Base-by-base conservation (phyloP, 139 green algal genomes). In the Chlorella sorokiniana region DNA sequence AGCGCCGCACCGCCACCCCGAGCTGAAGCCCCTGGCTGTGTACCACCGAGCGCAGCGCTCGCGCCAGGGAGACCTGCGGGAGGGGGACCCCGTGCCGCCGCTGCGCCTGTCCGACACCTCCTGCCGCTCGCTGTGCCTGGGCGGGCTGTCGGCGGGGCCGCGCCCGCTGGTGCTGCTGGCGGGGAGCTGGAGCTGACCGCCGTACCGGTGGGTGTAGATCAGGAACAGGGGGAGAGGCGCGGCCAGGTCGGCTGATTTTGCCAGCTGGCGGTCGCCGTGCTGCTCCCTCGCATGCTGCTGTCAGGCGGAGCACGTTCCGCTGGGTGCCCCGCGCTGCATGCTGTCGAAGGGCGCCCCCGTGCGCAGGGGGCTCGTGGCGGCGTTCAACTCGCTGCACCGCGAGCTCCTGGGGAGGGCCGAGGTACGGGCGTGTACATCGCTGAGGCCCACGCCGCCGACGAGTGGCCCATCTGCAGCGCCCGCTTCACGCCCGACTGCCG, bases 11-110 rank as follows among this genome's bases (percentile, higher is more conserved):
- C 9, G 27, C 16, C 35, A 38, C 63, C 63, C 63, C 5, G 23
- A 70, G 63, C 63, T 70, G 10, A 70, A 70, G 63, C 63, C 63
- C 9, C 63, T 70, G 63, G 63, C 63, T 14, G 44, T 70, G 33
- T 70, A 70, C 63, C 63, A 70, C 63, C 63, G 63, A 18, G 42
- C 33, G 33, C 63, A 70, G 63, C 63, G 63, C 63, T 44, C 33
- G 33, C 33, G 63, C 33, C 63, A 70, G 63, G 63, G 63, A 14
- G 33, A 33, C 18, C 27, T 31, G 16, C 27, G 33, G 1, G 63
- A 70, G 14, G 63, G 63, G 0, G 63, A 70, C 14, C 16, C 35
- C 0, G 33, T 70, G 33, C 63, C 35, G 18, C 16, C 63, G 3
- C 35, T 70, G 31, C 23, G 29, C 5, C 63, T 70, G 9, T 11